These are phyloP conservation scores for Tetragonia tetragonoides DNA, from an alignment of 148 eudicot genomes.

Conservation along the genomic window DNA sequence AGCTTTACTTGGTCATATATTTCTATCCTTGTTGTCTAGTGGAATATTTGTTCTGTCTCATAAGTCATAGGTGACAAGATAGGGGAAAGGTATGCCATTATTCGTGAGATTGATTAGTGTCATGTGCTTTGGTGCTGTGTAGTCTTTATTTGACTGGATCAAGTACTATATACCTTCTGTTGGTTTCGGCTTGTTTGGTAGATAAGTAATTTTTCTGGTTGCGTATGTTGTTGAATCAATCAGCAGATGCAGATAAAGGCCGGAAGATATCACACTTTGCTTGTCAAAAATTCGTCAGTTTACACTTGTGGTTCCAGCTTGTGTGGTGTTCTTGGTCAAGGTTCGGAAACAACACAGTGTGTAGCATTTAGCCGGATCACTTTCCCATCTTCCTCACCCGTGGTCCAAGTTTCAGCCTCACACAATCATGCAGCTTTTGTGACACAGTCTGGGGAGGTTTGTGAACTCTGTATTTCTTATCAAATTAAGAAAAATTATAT, in stretches of 20 bases:
- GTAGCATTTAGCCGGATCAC: slow-evolving; percentile 60
- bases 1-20: background rate
- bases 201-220: slow-evolving; percentile 8
- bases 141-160: background rate
- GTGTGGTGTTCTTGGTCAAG: slow-evolving; percentile 99
- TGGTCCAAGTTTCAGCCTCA: slow-evolving; percentile 81
- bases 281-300: slow-evolving; percentile 65
- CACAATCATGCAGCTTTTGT: slow-evolving; percentile 96
- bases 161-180: background rate
- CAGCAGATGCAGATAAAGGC: slow-evolving; percentile 93
- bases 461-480: slow-evolving; percentile 9
- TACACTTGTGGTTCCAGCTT: slow-evolving; percentile 94
- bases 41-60: too few relatives aligned
- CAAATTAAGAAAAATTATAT: background rate
- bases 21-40: background rate
- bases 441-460: slow-evolving; percentile 81
- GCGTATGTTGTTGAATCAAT: slow-evolving; percentile 15
- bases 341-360: slow-evolving; percentile 82
- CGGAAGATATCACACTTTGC: slow-evolving; percentile 87
- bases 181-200: background rate
- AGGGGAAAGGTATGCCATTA: background rate
- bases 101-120: background rate
- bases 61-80: background rate
- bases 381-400: slow-evolving; percentile 60
- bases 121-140: background rate